These are phyloP conservation scores for Chlorella sp. DNA, from an alignment of 139 green algal species.

Conservation along the genomic window DNA sequence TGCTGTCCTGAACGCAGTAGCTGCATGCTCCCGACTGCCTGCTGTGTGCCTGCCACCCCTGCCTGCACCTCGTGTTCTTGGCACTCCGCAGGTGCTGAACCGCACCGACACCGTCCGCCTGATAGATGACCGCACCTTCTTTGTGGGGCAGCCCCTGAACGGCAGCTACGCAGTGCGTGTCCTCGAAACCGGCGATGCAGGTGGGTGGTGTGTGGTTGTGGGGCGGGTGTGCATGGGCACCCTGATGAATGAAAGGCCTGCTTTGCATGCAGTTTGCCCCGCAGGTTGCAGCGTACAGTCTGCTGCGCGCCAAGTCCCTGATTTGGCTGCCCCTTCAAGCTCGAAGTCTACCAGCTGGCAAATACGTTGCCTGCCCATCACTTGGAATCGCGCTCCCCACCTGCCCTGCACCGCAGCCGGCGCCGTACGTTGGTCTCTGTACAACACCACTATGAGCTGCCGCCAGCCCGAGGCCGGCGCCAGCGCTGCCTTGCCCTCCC, in stretches of 20 bases:
- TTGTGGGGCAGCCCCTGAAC: background rate
- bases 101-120: background rate
- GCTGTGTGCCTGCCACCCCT: too few relatives aligned
- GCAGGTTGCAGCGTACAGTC: too few relatives aligned
- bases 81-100: background rate
- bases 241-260: too few relatives aligned
- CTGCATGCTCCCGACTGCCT: too few relatives aligned
- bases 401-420: background rate
- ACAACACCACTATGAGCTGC: constrained; percentile 7
- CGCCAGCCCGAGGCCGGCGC: background rate
- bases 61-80: too few relatives aligned
- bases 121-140: background rate
- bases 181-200: background rate
- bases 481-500: background rate
- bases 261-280: too few relatives aligned
- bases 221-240: too few relatives aligned
- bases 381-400: background rate
- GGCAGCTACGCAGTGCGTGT: background rate
- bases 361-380: background rate
- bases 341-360: too few relatives aligned
- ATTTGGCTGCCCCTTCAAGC: too few relatives aligned
- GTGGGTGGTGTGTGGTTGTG: background rate
- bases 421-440: background rate
- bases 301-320: background rate
- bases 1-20: too few relatives aligned